phyloP scores from a whole-genome alignment of 805 yeast species.

The Zygoascus tannicola region DNA sequence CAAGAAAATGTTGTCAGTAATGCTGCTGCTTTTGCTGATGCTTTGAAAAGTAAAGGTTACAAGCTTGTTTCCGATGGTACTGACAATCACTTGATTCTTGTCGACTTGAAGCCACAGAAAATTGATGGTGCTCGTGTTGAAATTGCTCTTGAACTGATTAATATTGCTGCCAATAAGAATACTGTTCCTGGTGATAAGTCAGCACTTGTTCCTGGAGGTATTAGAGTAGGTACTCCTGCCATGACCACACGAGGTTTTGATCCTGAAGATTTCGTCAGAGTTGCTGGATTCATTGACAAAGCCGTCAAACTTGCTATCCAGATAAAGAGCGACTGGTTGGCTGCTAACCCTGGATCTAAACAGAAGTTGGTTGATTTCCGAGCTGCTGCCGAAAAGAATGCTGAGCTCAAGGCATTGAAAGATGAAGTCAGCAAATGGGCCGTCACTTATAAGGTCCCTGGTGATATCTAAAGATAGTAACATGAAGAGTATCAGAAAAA shows the following conservation, averaged over 20 bases:
- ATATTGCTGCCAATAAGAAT: constrained; percentile 93
- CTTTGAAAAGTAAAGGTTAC: constrained; percentile 56
- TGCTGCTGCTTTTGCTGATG: constrained; percentile 66
- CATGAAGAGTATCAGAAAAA: no score
- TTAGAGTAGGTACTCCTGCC: constrained; percentile 97
- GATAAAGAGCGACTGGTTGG: constrained; percentile 56
- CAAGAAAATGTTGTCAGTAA: constrained; percentile 76
- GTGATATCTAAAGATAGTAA: constrained; percentile 42
- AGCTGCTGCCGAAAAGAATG: constrained; percentile 52
- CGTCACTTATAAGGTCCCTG: constrained; percentile 77
- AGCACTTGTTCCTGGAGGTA: constrained; percentile 92
- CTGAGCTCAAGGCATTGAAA: constrained; percentile 50
- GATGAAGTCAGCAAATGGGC: constrained; percentile 67
- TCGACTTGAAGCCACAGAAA: constrained; percentile 66
- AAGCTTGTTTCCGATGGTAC: constrained; percentile 86
- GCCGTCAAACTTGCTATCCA: constrained; percentile 67
- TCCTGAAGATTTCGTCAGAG: constrained; percentile 65
- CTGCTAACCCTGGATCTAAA: constrained; percentile 38
- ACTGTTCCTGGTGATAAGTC: constrained; percentile 95
- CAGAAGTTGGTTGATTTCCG: constrained; percentile 60
- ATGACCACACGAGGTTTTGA: constrained; percentile 95
- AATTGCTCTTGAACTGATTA: constrained; percentile 76
- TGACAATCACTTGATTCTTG: constrained; percentile 84
- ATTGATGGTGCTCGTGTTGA: constrained; percentile 97
- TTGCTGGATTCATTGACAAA: constrained; percentile 67